Base-by-base conservation (phyloP, 2,329 filamentous ascomycete genomes). In the Exophiala oligosperma region DNA sequence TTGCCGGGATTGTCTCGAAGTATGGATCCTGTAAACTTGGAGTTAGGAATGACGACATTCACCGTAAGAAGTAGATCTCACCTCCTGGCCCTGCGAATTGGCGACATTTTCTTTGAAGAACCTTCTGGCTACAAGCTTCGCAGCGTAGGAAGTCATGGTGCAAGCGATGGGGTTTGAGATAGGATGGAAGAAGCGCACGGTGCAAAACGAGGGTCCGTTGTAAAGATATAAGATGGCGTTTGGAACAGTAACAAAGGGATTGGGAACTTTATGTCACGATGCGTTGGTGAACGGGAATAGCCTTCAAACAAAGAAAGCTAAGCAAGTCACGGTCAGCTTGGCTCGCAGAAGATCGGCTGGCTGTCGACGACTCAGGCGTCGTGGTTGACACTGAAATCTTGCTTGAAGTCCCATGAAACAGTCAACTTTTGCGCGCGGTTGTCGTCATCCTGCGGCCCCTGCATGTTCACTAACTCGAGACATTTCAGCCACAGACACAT, bases 1-100 rank as follows among this genome's bases (percentile, higher is more conserved):
- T 90, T 43, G 92, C 87, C 23, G 87, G 86, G 37, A 96, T 86
- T 66, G 86, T 81, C 72, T 96, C 91, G 68, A 92, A 96, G 77
- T 92, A 96, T 4, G 92, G 92, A 71, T 97, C 92, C 90, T 97
- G 68, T 52, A 17, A 52, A 44, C 29, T 52, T 37, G 37, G 49
- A 60, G 56, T 57, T 54, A 48, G 43, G 49, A 59, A 41, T 38
- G 40, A 29, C 23, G 35, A n/a, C 24, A 28, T 35, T 52, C 14
- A 26, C 9, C 40, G 14, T 24, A 14, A 8, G 9, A 17, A 11
- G 46, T 14, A 26, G 35, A 41, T 43, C 72, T 60, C 74, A 84
- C 82, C 70, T 81, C 81, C 65, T 76, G 76, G 56, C 83, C 84
- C 63, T 84, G 84, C 62, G 83, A 83, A 68, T 86, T 86, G 57